A percentile compares a stretch with the other conserved stretches of the same genome.
Evolutionary conservation across 495 filamentous ascomycete species (phyloP).

Genomic region (Penicillium maclennaniae): DNA sequence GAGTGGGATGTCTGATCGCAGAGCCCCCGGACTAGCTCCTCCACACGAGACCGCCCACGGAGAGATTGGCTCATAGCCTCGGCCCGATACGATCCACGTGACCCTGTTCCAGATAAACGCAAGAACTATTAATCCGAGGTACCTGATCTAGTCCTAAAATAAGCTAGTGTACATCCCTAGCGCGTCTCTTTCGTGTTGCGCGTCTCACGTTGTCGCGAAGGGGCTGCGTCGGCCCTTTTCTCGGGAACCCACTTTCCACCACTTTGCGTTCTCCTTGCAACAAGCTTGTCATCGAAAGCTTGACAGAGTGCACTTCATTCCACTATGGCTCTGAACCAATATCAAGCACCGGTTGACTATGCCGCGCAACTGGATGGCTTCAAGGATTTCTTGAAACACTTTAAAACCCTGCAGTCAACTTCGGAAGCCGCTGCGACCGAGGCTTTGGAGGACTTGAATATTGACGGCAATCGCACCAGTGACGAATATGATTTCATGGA

Average conservation of each 20-base stretch:
- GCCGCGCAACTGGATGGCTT: conserved; percentile 80
- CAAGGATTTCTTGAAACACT: conserved; percentile 79
- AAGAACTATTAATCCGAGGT: background rate
- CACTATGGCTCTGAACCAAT: conserved; percentile 76
- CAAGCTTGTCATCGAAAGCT: background rate
- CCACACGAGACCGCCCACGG: background rate
- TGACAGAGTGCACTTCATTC: conserved; percentile 10
- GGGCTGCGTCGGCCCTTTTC: conserved; percentile 8
- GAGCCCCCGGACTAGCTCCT: conserved; percentile 13
- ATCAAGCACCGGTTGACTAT: conserved; percentile 76
- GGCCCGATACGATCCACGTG: conserved; percentile 5
- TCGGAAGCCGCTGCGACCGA: conserved; percentile 64
- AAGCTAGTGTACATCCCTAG: conserved; percentile 6
- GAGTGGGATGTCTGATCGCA: conserved; percentile 13
- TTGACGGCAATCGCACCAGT: conserved; percentile 83
- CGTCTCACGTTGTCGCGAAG: conserved; percentile 5
- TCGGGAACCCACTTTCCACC: conserved; percentile 21
- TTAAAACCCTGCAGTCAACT: conserved; percentile 76
- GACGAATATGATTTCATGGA: conserved; percentile 97
- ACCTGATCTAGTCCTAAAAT: background rate
- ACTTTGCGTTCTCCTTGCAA: conserved; percentile 18
- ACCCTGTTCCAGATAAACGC: background rate
- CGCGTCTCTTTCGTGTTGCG: conserved; percentile 15
- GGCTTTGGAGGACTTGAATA: conserved; percentile 76
- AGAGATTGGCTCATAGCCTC: background rate